Base-by-base conservation (phyloP, 805 yeast species). In the Saccharomyces jurei region DNA sequence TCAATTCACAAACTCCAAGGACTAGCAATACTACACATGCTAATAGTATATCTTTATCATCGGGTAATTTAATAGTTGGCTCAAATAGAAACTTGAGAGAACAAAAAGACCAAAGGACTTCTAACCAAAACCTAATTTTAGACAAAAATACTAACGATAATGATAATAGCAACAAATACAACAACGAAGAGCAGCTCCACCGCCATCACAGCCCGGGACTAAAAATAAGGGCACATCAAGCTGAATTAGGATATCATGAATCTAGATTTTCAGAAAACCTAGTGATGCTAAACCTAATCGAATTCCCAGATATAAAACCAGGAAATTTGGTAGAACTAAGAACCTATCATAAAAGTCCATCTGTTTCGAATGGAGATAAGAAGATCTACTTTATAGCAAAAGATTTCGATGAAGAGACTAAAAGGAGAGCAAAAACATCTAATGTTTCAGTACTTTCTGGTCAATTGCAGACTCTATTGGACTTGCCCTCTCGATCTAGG, bases 251-350 rank as follows among this genome's bases (percentile, higher is more conserved):
- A 11, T 72, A 87, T 60, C 97, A 91, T 64, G 96, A 90, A 58
- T 60, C 79, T 3, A 71, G 88, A 26, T 74, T 78, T 0, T 80
- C 83, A 1, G 47, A 72, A 1, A 83, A 82, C 41, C 81, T 80
- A 41, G 87, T 90, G 2, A 67, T 86, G 49, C 63, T 90, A 1
- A 91, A 89, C 63, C 69, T 83, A 21, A 63, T 73, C 0, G 71
- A 81, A 3, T 59, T 88, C 0, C 86, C 88, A 0, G 86, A 85
- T 0, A 80, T 87, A 0, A 73, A 74, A 52, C 82, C 77, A n/a
- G 96, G 96, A 17, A 88, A 86, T 63, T 70, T 88, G 6, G 91
- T 89, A 25, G 95, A 89, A 66, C 62, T 87, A 48, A 79, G 75
- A 58, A 77, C 83, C 30, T 74, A 78, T 29, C 74, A 71, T 51